Evolutionary conservation across 225 moss, liverwort and hornwort species (phyloP).

Genomic region (Anthoceros angustus): DNA sequence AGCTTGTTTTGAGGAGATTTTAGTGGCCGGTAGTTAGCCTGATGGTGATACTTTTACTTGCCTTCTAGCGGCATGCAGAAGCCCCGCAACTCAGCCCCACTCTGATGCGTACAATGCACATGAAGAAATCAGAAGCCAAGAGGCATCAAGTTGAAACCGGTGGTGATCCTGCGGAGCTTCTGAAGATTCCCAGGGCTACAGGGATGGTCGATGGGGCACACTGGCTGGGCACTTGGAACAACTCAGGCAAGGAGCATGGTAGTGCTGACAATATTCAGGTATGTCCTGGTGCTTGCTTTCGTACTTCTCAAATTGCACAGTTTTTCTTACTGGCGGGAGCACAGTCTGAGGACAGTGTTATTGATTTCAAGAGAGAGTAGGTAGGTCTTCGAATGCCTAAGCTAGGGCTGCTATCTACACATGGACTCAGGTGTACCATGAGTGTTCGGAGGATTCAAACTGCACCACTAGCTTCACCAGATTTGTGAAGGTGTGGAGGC

Average conservation of each 20-base stretch:
- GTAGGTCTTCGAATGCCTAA: too few relatives aligned
- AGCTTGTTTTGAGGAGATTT: too few relatives aligned
- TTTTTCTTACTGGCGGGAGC: neutral
- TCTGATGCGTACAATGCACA: constrained; percentile 87
- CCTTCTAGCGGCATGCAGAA: too few relatives aligned
- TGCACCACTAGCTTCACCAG: too few relatives aligned
- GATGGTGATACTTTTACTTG: too few relatives aligned
- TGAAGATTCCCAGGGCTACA: constrained; percentile 68
- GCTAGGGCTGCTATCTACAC: too few relatives aligned
- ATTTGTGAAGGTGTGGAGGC: too few relatives aligned
- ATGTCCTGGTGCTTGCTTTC: neutral
- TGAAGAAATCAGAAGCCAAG: constrained; percentile 71
- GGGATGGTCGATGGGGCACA: constrained; percentile 98
- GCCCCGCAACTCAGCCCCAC: too few relatives aligned
- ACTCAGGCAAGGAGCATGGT: constrained; percentile 54
- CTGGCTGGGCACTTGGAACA: constrained; percentile 81
- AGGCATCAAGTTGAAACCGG: constrained; percentile 57
- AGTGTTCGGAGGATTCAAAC: too few relatives aligned
- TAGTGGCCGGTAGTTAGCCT: too few relatives aligned
- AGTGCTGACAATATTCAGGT: constrained; percentile 92
- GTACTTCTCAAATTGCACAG: neutral
- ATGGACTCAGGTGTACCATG: too few relatives aligned
- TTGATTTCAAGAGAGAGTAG: too few relatives aligned
- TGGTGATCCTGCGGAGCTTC: constrained; percentile 39
- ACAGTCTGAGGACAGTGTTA: neutral